phyloP scores from a whole-genome alignment of 805 yeast genomes.

The Vanderwaltozyma verrucispora region DNA sequence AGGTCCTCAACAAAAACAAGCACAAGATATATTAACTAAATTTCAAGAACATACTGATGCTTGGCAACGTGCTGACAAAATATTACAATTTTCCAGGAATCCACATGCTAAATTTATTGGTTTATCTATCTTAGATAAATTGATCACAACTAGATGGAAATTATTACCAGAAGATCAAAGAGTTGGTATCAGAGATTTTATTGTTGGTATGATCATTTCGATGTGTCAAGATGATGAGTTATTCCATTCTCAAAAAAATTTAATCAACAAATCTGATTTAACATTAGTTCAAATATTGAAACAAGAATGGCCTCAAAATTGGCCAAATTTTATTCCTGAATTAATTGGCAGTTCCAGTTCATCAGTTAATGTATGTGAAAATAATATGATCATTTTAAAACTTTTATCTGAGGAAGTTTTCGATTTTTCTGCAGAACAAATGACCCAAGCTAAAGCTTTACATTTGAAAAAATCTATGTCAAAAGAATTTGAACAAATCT shows the following conservation, averaged over 20 bases:
- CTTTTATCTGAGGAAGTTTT: conserved; percentile 91
- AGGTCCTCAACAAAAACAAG: conserved; percentile 55
- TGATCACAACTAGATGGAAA: conserved; percentile 91
- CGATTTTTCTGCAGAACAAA: conserved; percentile 88
- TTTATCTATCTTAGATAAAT: conserved; percentile 75
- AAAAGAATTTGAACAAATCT: conserved; percentile 86
- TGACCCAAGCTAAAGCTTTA: conserved; percentile 92
- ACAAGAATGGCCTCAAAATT: conserved; percentile 98
- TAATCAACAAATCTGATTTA: conserved; percentile 86
- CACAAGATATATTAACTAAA: conserved; percentile 60
- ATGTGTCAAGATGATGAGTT: conserved; percentile 75
- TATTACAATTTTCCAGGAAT: conserved; percentile 65
- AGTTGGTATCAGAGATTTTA: conserved; percentile 84
- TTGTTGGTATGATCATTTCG: conserved; percentile 86
- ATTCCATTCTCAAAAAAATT: conserved; percentile 63
- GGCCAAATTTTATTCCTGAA: conserved; percentile 97
- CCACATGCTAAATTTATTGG: conserved; percentile 92
- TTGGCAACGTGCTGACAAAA: conserved; percentile 90
- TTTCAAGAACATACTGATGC: conserved; percentile 93
- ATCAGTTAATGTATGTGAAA: conserved; percentile 90
- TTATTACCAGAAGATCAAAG: conserved; percentile 81
- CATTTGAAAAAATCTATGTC: conserved; percentile 74
- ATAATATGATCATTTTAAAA: conserved; percentile 87
- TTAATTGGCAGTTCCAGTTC: conserved; percentile 75
- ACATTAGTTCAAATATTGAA: conserved; percentile 89